Evolutionary conservation across 495 filamentous ascomycete species (phyloP), one percentile per base, ranked within the genome.

Genomic region (Xylaria scruposa): DNA sequence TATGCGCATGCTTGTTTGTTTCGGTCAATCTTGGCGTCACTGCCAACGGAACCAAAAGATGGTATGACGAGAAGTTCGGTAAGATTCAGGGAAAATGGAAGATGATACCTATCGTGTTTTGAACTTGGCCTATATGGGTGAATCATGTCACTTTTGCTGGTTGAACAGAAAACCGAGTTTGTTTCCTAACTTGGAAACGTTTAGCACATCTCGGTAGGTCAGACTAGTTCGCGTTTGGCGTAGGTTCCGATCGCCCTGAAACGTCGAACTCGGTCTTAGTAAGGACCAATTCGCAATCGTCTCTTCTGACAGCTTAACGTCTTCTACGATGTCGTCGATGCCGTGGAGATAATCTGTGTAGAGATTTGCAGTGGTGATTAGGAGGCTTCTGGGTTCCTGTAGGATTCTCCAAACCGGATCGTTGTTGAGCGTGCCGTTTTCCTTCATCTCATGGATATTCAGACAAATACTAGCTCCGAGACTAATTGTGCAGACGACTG

Each of bases 191-290:
- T 91, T 93, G 5, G 90, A 91, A 58, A 97, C 94, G 78, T 92
- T 95, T 69, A 94, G 82, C 54, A 98, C 97, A 82, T 98, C 96
- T 67, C 97, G 88, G 85, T 94, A 98, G 10, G 96, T 99, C 73
- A 98, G 84, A 80, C 95, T 98, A 33, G 90, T 89, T 77, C 96
- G 88, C 4, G 88, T 93, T 73, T 83, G 80, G 64, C 96, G 88
- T 74, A 86, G 75, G 73, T 87, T 90, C 60, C 79, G 81, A 2
- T 93, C 94, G 29, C 78, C 78, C 44, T 75, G 73, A 77, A 91
- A 93, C n/a, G 54, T 68, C 17, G 85, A 82, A 21, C 83, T 81
- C 42, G 92, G 86, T 19, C 91, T 88, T 56, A 99, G 82, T 29
- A 97, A 81, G 42, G 81, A 77, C 97, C 97, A 99, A 78, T 98